A percentile compares a stretch with the other conserved stretches of the same genome.
Conservation (phyloP, 176 grass and related monocot genomes). For the Oryza glaberrima region DNA sequence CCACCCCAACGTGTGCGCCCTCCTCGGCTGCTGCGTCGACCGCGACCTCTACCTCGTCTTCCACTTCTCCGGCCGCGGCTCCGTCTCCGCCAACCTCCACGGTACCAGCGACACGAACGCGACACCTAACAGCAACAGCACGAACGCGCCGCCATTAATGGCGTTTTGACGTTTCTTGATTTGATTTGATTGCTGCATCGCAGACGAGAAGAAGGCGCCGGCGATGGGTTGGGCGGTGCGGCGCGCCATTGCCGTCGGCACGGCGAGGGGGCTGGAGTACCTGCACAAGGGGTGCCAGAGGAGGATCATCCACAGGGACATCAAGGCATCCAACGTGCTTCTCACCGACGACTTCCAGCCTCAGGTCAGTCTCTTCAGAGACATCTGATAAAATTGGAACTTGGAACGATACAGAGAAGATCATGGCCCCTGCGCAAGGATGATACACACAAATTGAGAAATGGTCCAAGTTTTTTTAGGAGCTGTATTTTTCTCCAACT, state of each 20-base stretch:
- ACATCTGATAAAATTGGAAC: too few relatives aligned
- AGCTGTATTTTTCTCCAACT: too few relatives aligned
- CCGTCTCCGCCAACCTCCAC: slow-evolving; percentile 85
- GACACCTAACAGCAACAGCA: too few relatives aligned
- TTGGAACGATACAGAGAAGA: too few relatives aligned
- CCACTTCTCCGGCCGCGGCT: slow-evolving; percentile 72
- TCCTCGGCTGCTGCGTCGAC: slow-evolving; percentile 89
- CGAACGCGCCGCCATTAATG: neutral
- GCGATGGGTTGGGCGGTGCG: slow-evolving; percentile 70
- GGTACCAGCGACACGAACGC: neutral
- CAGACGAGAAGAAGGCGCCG: slow-evolving; percentile 51
- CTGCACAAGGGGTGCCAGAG: slow-evolving; percentile 90
- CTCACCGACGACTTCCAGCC: slow-evolving; percentile 78
- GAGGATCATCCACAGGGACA: slow-evolving; percentile 93
- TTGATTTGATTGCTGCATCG: neutral
- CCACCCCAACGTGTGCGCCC: slow-evolving; percentile 81
- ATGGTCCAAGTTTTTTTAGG: too few relatives aligned
- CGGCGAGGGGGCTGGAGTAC: slow-evolving; percentile 81
- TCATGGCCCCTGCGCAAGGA: too few relatives aligned
- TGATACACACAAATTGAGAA: too few relatives aligned
- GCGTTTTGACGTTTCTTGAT: neutral
- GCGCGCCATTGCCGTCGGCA: slow-evolving; percentile 68
- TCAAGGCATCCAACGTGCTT: slow-evolving; percentile 89
- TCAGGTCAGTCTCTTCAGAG: slow-evolving; percentile 41
- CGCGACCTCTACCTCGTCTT: slow-evolving; percentile 84